Evolutionary conservation across 2,329 filamentous ascomycete genomes (phyloP).

Genomic region (Cladosporium phlei): DNA sequence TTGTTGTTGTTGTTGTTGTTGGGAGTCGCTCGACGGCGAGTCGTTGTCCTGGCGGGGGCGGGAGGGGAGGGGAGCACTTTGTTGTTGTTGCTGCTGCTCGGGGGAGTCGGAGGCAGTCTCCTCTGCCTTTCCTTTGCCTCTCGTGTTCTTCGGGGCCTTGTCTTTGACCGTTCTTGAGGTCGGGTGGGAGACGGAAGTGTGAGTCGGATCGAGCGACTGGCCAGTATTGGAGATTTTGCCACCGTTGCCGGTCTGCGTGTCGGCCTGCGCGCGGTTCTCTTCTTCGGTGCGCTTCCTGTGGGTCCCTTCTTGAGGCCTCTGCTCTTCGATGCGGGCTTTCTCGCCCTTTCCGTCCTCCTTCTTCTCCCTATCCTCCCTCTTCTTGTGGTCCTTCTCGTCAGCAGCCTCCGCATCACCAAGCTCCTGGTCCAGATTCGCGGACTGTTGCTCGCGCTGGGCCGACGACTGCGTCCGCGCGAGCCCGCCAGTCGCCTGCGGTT

Average conservation of each 20-base stretch:
- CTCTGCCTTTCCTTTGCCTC: not conserved
- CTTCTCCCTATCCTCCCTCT: not conserved
- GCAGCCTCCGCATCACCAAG: conserved; percentile 25
- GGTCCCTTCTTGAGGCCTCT: not conserved
- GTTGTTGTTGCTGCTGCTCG: not conserved
- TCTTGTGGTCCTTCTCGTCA: conserved; percentile 2
- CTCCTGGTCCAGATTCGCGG: conserved; percentile 32
- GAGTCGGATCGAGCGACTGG: not conserved
- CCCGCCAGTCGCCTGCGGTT: not conserved
- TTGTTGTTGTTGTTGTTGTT: too few species aligned
- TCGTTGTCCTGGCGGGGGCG: conserved; percentile 2
- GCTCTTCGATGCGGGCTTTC: not conserved
- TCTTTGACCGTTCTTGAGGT: not conserved
- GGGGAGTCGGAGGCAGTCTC: not conserved
- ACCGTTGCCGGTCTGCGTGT: not conserved
- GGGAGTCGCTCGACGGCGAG: too few species aligned
- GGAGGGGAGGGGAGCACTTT: not conserved
- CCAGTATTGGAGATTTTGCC: not conserved
- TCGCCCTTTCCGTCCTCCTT: not conserved
- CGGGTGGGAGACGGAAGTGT: not conserved
- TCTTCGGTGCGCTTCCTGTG: not conserved
- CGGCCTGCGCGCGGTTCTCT: not conserved
- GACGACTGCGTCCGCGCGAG: conserved; percentile 14
- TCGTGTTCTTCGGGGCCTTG: not conserved
- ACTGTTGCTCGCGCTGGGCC: conserved; percentile 21